Evolutionary conservation across 768 basidiomycete species (phyloP).

Genomic region (Xerocomus spinulosus): DNA sequence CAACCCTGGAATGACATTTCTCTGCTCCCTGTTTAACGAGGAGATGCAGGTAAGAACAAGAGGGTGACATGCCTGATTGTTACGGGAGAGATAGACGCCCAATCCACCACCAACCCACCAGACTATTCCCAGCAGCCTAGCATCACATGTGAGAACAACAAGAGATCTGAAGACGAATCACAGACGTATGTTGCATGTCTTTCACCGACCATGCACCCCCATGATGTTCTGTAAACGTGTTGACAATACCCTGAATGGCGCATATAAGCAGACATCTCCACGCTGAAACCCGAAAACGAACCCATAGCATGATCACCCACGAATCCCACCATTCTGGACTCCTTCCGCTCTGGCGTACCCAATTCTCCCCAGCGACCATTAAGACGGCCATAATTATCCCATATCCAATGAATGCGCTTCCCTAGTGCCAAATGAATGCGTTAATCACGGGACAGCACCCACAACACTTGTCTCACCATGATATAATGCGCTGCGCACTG

Average conservation of each 20-base stretch:
- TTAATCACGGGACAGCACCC: conserved; percentile 4
- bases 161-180: conserved; percentile 8
- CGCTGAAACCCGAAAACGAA: conserved; percentile 28
- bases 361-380: conserved; percentile 70
- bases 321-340: conserved; percentile 89
- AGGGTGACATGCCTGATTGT: conserved; percentile 55
- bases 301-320: conserved; percentile 55
- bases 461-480: conserved; percentile 42
- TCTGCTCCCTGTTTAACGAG: conserved; percentile 33
- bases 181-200: conserved; percentile 93
- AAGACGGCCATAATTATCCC: conserved; percentile 77
- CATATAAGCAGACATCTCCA: background rate
- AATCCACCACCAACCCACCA: conserved; percentile 92
- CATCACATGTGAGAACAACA: conserved; percentile 2
- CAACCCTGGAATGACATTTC: conserved; percentile 74
- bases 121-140: conserved; percentile 49
- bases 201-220: conserved; percentile 80
- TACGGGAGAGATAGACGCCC: conserved; percentile 76
- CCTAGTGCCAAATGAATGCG: conserved; percentile 32
- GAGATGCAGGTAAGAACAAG: background rate
- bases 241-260: conserved; percentile 44
- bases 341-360: conserved; percentile 64
- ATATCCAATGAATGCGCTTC: conserved; percentile 87
- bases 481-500: conserved; percentile 90
- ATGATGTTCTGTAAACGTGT: conserved; percentile 91